These are phyloP conservation scores for Boletales sp. DNA, from an alignment of 768 basidiomycete species.

Conservation along the genomic window DNA sequence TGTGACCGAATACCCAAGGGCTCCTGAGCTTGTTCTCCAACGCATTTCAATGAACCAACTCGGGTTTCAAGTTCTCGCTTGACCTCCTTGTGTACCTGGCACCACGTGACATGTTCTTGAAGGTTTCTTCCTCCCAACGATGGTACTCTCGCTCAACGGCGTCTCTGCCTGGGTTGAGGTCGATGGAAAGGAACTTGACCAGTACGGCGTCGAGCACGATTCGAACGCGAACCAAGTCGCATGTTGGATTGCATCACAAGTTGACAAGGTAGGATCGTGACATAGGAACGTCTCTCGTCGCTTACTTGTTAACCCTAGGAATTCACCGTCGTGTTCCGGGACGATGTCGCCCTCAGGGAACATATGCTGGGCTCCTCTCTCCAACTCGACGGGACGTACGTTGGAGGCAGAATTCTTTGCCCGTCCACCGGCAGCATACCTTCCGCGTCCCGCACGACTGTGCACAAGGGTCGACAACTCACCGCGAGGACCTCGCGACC, in stretches of 20 bases:
- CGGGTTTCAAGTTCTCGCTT: no score
- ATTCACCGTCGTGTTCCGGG: slow-evolving; percentile 24
- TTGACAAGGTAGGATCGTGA: slow-evolving; percentile 17
- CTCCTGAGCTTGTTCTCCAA: no score
- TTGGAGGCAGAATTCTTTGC: slow-evolving; percentile 6
- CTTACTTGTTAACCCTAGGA: slow-evolving; percentile 10
- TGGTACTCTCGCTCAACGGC: slow-evolving; percentile 19
- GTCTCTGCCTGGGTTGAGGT: slow-evolving; percentile 29
- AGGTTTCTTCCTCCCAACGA: not conserved
- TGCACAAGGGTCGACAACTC: not conserved
- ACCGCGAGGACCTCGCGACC: slow-evolving; percentile 18
- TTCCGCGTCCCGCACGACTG: not conserved
- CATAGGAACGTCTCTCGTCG: not conserved
- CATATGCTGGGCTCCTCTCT: slow-evolving; percentile 4
- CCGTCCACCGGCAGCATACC: not conserved
- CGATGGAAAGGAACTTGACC: slow-evolving; percentile 24
- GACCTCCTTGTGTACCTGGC: no score
- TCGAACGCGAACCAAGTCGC: slow-evolving; percentile 14
- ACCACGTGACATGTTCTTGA: no score
- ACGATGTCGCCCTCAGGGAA: slow-evolving; percentile 2
- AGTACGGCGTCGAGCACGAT: slow-evolving; percentile 22
- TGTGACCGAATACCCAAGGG: no score
- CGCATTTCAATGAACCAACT: no score
- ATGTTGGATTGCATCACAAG: slow-evolving; percentile 30
- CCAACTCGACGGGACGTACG: slow-evolving; percentile 19